Evolutionary conservation across 441 rosid genomes (phyloP), one percentile per base, ranked within the genome.

Genomic region (Erysimum pusillum): DNA sequence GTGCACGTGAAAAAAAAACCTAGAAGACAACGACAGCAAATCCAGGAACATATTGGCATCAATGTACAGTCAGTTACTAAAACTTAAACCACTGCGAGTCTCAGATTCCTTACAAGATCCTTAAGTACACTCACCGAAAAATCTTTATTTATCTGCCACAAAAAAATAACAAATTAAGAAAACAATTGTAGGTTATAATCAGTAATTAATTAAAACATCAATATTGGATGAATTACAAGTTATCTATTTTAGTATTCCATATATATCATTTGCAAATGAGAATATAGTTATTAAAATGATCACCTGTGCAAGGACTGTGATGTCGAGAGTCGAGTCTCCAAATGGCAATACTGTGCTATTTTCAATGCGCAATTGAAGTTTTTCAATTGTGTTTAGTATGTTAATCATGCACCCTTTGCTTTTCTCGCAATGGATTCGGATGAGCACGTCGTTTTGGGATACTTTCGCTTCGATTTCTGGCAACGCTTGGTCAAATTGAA

Each of bases 101-200:
- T 82, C 36, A 89, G 38, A 66, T 79, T 82, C 67, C 71, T 79
- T 78, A 87, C 83, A 42, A 90, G 84, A 83, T 87, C 93, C 73
- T 82, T 76, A 38, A 70, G 38, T 57, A 63, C 63, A 51, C 82
- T 76, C 77, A 74, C 61, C 38, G 85, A 56, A 64, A 63, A 79
- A 32, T 82, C 83, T 60, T 10, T 78, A 17, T 83, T 89, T 85
- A 84, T 85, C 96, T 91, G 85, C 85, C 20, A 63, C 2, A 3
- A n/a, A 4, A 22, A 35, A 0, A 28, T 3, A 28, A 28, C 4
- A n/a, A 8, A 57, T 2, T 8, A 15, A 48, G 11, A 48, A 7
- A 18, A 46, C 12, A 42, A 13, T 12, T 42, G 7, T 5, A 12
- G 15, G 5, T 44, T 5, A 44, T 44, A n/a, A n/a, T n/a, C n/a